Evolutionary conservation across 495 filamentous ascomycete species (phyloP), one percentile per base, ranked within the genome.

Genomic region (Hyaloscypha hepaticicola): DNA sequence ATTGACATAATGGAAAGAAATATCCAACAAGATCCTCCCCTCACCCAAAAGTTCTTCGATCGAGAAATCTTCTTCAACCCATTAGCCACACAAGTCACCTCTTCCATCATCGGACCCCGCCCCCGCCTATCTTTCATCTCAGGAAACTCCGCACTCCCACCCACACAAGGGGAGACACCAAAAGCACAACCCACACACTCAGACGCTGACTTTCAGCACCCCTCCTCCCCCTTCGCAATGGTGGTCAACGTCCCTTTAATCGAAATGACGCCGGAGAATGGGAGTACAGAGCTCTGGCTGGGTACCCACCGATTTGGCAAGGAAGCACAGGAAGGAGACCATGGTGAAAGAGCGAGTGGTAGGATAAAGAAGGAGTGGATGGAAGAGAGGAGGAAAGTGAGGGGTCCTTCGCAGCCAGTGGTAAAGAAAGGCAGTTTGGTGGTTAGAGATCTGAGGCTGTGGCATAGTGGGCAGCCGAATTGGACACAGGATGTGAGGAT

Each of bases 381-480:
- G 11, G 76, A 78, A 26, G 68, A 76, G 64, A 73, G 76, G 19
- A 66, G 75, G 16, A 66, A 61, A n/a, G 69, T 73, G 9, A 66
- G 79, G 24, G 72, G 77, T 5, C 82, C 83, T 3, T 71, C 72
- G 22, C 84, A 87, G 68, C 81, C 80, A 0, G 61, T 72, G 3
- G 76, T 84, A 1, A 76, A 77, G 33, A 86, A 84, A 60, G 83
- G 85, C 0, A 78, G 78, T 53, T 66, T 87, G 11, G 70, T 85
- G 24, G 63, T 87, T 14, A 74, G 85, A 3, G 84, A 87, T 69
- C 70, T 88, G 60, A 68, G 85, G 24, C 74, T 87, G 6, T 88
- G 83, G 84, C 84, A 88, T 72, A 82, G 79, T 11, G 85, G 85
- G 0, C 83, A 82, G 77, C 85, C 83, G 14, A 88, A 88, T 61